Evolutionary conservation across 805 yeast species (phyloP).

Genomic region (Candida adriatica): DNA sequence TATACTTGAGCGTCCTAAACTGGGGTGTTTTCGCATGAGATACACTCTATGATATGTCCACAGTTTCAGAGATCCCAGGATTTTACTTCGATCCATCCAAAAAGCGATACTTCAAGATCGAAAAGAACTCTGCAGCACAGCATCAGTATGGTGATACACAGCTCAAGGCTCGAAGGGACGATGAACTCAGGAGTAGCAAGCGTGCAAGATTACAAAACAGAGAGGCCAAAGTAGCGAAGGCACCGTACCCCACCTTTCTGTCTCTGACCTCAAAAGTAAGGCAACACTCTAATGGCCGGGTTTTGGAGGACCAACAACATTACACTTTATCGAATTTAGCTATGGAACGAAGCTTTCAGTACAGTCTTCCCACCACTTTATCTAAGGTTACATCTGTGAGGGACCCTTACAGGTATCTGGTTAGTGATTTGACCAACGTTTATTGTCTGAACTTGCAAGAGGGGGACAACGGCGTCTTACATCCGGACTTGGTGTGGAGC

Average conservation of each 20-base stretch:
- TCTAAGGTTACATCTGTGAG: background rate
- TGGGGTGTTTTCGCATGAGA: too few species aligned
- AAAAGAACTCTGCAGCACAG: constrained; percentile 6
- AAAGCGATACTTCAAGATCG: constrained; percentile 23
- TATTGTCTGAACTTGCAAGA: constrained; percentile 1
- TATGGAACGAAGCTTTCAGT: background rate
- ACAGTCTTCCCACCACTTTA: constrained; percentile 3
- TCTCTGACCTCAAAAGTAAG: background rate
- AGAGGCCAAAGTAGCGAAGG: background rate
- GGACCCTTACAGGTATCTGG: background rate
- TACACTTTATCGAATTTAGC: background rate
- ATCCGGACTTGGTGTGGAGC: constrained; percentile 3
- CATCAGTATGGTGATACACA: constrained; percentile 12
- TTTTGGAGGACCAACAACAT: background rate
- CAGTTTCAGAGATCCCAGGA: constrained; percentile 24
- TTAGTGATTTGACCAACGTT: constrained; percentile 9
- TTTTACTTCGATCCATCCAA: constrained; percentile 18
- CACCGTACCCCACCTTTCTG: constrained; percentile 4
- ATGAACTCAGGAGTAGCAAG: constrained; percentile 5
- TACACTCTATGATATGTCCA: too few species aligned
- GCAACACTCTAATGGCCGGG: background rate
- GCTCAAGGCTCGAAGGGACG: constrained; percentile 11
- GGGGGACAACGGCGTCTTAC: background rate
- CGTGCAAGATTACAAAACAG: constrained; percentile 3
- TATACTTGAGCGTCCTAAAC: too few species aligned